Evolutionary conservation across 1,139 yeast genomes (phyloP).

Genomic region (Sugiyamaella pinicola): DNA sequence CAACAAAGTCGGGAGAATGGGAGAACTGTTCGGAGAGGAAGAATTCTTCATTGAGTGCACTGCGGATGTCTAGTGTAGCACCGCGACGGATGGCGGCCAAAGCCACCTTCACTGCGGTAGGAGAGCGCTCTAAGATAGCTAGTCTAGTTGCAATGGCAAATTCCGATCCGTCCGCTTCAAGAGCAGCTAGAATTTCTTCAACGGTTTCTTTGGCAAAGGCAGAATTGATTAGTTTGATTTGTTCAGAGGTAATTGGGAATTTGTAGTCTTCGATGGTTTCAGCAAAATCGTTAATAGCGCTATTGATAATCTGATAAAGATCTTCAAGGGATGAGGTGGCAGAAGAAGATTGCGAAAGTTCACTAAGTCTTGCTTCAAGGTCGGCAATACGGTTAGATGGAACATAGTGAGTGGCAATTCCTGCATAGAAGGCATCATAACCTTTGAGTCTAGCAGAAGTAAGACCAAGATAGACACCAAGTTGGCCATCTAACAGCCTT

Average conservation of each 20-base stretch:
- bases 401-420: conserved; percentile 89
- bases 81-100: conserved; percentile 71
- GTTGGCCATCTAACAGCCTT: conserved; percentile 71
- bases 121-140: conserved; percentile 63
- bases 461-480: conserved; percentile 83
- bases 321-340: conserved; percentile 24
- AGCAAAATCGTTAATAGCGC: conserved; percentile 75
- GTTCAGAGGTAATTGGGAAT: conserved; percentile 59
- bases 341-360: conserved; percentile 41
- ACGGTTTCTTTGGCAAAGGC: conserved; percentile 65
- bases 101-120: conserved; percentile 76
- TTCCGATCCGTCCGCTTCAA: conserved; percentile 58
- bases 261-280: conserved; percentile 66
- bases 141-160: conserved; percentile 67
- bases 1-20: conserved; percentile 64
- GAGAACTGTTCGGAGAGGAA: conserved; percentile 77
- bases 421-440: conserved; percentile 74
- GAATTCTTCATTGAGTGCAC: conserved; percentile 74
- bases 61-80: conserved; percentile 56
- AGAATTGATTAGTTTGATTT: conserved; percentile 63
- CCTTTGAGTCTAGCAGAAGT: conserved; percentile 83
- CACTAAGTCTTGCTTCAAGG: conserved; percentile 65
- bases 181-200: conserved; percentile 61
- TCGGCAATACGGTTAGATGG: conserved; percentile 64
- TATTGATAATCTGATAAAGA: conserved; percentile 63